phyloP scores from a whole-genome alignment of 2,329 filamentous ascomycete genomes.

The Fusarium acutatum region DNA sequence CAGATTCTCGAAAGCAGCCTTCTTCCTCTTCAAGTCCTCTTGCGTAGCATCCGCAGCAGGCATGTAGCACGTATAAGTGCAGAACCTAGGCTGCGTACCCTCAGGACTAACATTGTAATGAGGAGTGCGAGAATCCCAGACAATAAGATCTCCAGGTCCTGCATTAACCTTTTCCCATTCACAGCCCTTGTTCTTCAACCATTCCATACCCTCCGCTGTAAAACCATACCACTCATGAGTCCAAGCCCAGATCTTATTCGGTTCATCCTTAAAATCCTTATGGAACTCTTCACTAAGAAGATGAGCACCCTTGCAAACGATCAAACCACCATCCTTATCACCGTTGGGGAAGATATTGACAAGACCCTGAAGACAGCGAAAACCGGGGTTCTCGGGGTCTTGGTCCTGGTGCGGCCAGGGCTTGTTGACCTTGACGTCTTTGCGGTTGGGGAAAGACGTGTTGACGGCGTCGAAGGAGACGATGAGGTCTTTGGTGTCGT shows the following conservation, averaged over 20 bases:
- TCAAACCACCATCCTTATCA: neutral
- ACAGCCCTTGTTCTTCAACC: slow-evolving; percentile 11
- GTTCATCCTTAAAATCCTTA: neutral
- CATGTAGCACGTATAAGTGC: slow-evolving; percentile 16
- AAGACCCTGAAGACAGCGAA: neutral
- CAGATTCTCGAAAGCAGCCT: neutral
- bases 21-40: slow-evolving; percentile 9
- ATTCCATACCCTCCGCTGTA: neutral
- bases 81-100: neutral
- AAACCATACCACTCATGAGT: slow-evolving; percentile 10
- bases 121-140: slow-evolving; percentile 13
- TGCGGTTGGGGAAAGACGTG: slow-evolving; percentile 1
- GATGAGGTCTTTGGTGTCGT: slow-evolving; percentile 3
- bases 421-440: slow-evolving; percentile 5
- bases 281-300: neutral
- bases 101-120: slow-evolving; percentile 14
- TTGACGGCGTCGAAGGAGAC: slow-evolving; percentile 10
- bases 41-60: slow-evolving; percentile 2
- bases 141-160: neutral
- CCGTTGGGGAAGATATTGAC: slow-evolving; percentile 9
- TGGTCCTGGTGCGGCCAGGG: slow-evolving; percentile 10
- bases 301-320: slow-evolving; percentile 3
- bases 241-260: slow-evolving; percentile 8
- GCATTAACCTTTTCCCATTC: slow-evolving; percentile 12
- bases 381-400: slow-evolving; percentile 1